Evolutionary conservation across 1,284 basidiomycete genomes (phyloP), one percentile per base, ranked within the genome.

Genomic region (Psilocybe mexicana): DNA sequence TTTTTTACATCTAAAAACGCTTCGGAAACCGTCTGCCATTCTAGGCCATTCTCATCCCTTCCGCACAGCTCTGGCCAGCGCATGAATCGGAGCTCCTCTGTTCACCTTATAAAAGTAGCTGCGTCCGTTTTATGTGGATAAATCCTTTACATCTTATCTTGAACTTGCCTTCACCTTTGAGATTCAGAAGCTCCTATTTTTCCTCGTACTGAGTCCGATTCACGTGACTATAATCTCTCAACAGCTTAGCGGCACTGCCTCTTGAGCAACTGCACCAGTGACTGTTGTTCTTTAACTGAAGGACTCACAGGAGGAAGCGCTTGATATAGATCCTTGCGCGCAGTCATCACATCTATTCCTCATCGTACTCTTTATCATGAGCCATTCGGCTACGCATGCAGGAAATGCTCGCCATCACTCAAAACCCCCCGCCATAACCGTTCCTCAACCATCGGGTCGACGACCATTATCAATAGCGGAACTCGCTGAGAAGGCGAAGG

Each of bases 401-500:
- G 48, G 51, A n/a, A 44, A 54, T 57, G 51, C 38, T 8, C 47
- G 36, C 11, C 30, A 59, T 6, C 43, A 35, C n/a, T 30, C 43
- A 40, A n/a, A 45, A 45, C 52, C 7, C 18, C 44, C 26, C 24
- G 28, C 6, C 23, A 11, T 24, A 23, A 23, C 3, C 1, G 38
- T 3, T 43, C 24, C 7, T 43, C 18, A 36, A 14, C 35, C 51
- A 28, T 24, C 36, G 6, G 28, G 58, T 28, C 54, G 54, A 51
- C 71, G 73, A 7, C 82, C 81, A 35, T 63, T 75, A 3, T 79
- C 82, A 0, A 86, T 87, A 53, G 73, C 79, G n/a, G 81, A 86
- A 63, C 79, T 86, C 33, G 83, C 83, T 14, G 75, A 78, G 12
- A 67, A 68, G 52, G 82, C 84, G 5, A 76, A 78, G 54, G 70